phyloP scores from a whole-genome alignment of 805 yeast species.

The Naumovozyma dairenensis region DNA sequence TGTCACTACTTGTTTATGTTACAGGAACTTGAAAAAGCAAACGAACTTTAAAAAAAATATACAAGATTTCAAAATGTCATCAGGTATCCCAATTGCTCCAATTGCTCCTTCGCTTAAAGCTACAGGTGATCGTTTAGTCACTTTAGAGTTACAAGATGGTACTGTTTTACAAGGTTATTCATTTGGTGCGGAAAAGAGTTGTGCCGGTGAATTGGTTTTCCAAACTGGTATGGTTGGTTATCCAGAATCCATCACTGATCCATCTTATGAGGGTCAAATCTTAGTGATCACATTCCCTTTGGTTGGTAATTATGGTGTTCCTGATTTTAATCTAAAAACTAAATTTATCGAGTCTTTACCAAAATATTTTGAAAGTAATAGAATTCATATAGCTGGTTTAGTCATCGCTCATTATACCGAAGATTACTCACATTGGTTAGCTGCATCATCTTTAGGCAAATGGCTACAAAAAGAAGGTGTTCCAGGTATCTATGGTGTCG shows the following conservation, averaged over 20 bases:
- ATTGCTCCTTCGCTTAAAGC: constrained; percentile 85
- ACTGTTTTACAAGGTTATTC: constrained; percentile 86
- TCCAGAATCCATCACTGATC: constrained; percentile 96
- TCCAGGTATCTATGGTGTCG: constrained; percentile 97
- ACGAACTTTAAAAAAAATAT: neutral
- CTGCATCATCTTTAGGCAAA: constrained; percentile 80
- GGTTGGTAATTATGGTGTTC: constrained; percentile 98
- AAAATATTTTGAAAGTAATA: constrained; percentile 84
- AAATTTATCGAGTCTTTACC: constrained; percentile 71
- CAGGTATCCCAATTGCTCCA: constrained; percentile 56
- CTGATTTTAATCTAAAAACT: constrained; percentile 70
- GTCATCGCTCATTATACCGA: constrained; percentile 96
- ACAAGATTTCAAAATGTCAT: constrained; percentile 32
- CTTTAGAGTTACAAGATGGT: constrained; percentile 85
- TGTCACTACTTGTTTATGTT: too few relatives aligned
- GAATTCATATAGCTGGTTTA: constrained; percentile 92
- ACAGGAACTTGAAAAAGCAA: neutral
- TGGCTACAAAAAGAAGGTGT: constrained; percentile 89
- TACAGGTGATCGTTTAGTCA: constrained; percentile 71
- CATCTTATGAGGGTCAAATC: constrained; percentile 96
- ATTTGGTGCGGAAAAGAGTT: constrained; percentile 82
- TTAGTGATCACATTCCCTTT: constrained; percentile 92
- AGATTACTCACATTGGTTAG: constrained; percentile 88
- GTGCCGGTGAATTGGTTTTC: constrained; percentile 96
- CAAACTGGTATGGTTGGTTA: constrained; percentile 99